Percentiles rank a stretch among this genome's conserved stretches.
phyloP scores from a whole-genome alignment of 148 eudicot genomes.

The Spergularia marina region DNA sequence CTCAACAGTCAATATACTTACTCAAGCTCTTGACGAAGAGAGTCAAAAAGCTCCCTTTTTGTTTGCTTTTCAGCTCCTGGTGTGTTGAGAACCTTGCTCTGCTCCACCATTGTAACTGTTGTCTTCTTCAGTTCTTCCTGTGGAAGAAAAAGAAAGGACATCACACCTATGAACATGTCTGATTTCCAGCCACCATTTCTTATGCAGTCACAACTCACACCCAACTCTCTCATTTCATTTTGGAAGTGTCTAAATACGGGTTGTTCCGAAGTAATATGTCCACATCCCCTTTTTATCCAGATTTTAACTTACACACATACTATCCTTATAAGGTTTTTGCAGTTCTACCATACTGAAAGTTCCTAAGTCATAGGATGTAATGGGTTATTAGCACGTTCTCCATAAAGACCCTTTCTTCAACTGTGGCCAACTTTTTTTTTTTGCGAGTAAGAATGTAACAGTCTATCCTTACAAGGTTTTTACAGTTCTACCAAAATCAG shows the following conservation, averaged over 20 bases:
- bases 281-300: no score
- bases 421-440: no score
- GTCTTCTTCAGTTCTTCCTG: constrained; percentile 94
- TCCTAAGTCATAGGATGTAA: no score
- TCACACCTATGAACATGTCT: neutral
- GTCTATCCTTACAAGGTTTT: neutral
- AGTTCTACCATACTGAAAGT: neutral
- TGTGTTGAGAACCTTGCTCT: constrained; percentile 92
- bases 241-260: no score
- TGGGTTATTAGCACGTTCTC: no score
- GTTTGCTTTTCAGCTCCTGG: constrained; percentile 99
- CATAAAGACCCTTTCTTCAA: no score
- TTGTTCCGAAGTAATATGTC: neutral
- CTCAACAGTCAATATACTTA: constrained; percentile 47
- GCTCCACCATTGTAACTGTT: constrained; percentile 93
- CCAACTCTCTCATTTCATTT: neutral
- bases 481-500: neutral
- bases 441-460: no score
- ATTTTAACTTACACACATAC: neutral
- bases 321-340: neutral
- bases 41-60: constrained; percentile 94
- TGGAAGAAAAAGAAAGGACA: constrained; percentile 1
- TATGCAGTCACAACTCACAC: neutral
- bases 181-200: neutral
- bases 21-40: constrained; percentile 97